Evolutionary conservation across 441 rosid genomes (phyloP), one percentile per base, ranked within the genome.

Genomic region (Gossypium davidsonii): DNA sequence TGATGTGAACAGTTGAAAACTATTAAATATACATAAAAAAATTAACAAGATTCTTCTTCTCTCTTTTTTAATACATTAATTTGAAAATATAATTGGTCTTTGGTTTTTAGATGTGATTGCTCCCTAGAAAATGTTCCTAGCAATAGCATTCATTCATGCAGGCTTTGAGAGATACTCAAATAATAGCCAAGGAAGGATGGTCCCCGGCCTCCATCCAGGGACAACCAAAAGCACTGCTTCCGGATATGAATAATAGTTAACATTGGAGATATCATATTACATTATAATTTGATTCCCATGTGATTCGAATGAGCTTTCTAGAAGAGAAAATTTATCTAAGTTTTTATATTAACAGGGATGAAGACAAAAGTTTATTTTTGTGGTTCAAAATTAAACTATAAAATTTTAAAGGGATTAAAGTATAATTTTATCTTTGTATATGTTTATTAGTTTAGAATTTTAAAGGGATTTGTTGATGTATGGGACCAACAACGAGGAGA

Each of bases 271-370:
- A 6, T 34, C 8, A 34, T 34, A 6, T 34, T 34, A 1, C 8
- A 49, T 49, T 57, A 57, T 25, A 57, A 48, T 74, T 39, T 31
- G 65, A 72, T 72, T 70, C 60, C 74, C 82, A 77, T 76, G 76
- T 78, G 81, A 80, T 37, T 28, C 34, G 72, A 67, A 25, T 42
- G 83, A 74, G 74, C 72, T 61, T 73, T 73, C 69, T 60, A 26
- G 44, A 73, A 80, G 82, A 73, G 67, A 83, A 79, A 66, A 75
- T 64, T 37, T 63, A 63, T 71, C 7, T 63, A 34, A 76, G 84
- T 76, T 77, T 60, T 73, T 64, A 28, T 34, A 56, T 28, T 61
- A 72, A 31, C 0, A 31, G 37, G 37, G 37, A 31, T 31, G 7
- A 31, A 34, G 8, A 1, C 0, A 34, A 34, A 34, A 34, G 39